These are phyloP conservation scores for Fusarium irregulare DNA, from an alignment of 2,329 filamentous ascomycete genomes.

Conservation along the genomic window DNA sequence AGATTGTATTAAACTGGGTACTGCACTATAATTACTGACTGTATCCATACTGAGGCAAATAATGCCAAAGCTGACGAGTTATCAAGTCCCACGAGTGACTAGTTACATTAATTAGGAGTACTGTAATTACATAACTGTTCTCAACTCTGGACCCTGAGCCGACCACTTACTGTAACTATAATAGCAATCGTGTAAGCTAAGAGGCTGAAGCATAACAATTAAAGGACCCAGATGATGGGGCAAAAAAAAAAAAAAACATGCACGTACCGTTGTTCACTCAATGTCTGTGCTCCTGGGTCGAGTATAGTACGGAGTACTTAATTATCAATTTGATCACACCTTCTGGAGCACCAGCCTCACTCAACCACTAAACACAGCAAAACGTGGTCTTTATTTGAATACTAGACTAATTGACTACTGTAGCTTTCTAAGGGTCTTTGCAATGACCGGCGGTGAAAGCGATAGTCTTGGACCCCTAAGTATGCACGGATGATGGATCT, in stretches of 20 bases:
- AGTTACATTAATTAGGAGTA: background rate
- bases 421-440: background rate
- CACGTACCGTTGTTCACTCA: background rate
- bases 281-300: conserved; percentile 18
- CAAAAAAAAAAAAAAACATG: background rate
- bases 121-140: background rate
- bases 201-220: conserved; percentile 16
- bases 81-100: conserved; percentile 9
- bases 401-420: background rate
- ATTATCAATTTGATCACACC: background rate
- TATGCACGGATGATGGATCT: background rate
- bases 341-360: conserved; percentile 17
- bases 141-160: conserved; percentile 13
- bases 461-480: background rate
- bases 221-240: conserved; percentile 15
- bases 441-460: conserved; percentile 12
- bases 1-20: background rate
- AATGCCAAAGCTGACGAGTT: conserved; percentile 7
- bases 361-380: background rate
- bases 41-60: conserved; percentile 3
- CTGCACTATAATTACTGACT: background rate
- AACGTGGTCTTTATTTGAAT: background rate
- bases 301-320: conserved; percentile 4
- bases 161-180: conserved; percentile 8
- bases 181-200: conserved; percentile 35